phyloP scores from a whole-genome alignment of 2,329 filamentous ascomycete genomes.

The Neurospora sp. region DNA sequence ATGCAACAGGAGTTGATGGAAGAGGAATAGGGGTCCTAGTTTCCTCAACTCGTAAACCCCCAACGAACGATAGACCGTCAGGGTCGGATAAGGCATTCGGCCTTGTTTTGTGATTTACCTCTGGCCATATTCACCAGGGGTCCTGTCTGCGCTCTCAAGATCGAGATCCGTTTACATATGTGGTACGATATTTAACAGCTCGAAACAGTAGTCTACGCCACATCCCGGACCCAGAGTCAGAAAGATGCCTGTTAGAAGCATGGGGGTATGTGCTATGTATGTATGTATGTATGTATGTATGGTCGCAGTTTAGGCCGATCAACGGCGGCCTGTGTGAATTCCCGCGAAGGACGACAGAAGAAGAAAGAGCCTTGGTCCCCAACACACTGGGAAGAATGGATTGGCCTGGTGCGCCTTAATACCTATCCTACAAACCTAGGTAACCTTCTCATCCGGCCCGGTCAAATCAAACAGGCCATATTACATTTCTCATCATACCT shows the following conservation, averaged over 20 bases:
- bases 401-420: neutral
- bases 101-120: neutral
- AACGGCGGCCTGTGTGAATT: neutral
- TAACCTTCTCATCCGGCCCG: neutral
- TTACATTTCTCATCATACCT: neutral
- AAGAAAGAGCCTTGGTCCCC: neutral
- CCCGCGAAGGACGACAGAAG: neutral
- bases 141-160: neutral
- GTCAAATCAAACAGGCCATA: neutral
- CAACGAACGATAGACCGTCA: neutral
- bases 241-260: neutral
- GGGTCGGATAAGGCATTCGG: neutral
- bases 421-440: too few relatives aligned
- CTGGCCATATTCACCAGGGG: neutral
- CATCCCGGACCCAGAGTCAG: neutral
- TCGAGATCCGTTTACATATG: neutral
- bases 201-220: neutral
- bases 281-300: neutral
- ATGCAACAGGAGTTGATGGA: conserved; percentile 41
- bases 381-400: neutral
- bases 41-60: neutral
- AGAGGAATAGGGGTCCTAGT: conserved; percentile 2
- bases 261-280: neutral
- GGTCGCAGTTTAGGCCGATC: neutral
- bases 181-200: neutral